A percentile compares a stretch with the other conserved stretches of the same genome.
Conservation (phyloP, 1,139 yeast species). For the Candida labiduridarum region DNA sequence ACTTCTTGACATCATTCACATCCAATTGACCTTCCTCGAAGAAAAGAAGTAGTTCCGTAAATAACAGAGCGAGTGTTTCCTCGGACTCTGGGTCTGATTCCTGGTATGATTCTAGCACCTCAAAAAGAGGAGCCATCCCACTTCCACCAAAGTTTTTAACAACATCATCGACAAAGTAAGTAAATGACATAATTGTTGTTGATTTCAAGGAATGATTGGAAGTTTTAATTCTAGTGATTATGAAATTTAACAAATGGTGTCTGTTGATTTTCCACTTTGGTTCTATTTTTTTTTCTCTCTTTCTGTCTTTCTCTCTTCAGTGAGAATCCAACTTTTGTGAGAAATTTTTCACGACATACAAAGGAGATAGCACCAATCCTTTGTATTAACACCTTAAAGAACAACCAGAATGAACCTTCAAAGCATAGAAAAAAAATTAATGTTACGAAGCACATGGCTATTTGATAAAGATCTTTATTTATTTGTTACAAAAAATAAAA, state of each 20-base stretch:
- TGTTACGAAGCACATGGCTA: too few species aligned
- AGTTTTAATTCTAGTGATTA: too few species aligned
- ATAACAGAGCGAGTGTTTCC: constrained; percentile 22
- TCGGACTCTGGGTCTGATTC: constrained; percentile 20
- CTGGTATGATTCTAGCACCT: constrained; percentile 28
- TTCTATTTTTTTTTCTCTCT: background rate
- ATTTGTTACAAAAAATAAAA: background rate
- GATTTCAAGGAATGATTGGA: background rate
- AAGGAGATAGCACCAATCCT: background rate
- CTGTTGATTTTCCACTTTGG: background rate
- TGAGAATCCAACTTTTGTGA: background rate
- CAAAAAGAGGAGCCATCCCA: constrained; percentile 34
- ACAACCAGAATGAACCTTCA: too few species aligned
- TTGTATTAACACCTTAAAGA: background rate
- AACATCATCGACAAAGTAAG: constrained; percentile 33
- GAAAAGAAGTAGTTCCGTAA: constrained; percentile 41
- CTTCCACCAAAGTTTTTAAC: constrained; percentile 28
- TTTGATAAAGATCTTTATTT: too few species aligned
- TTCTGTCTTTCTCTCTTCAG: background rate
- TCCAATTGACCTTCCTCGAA: constrained; percentile 30
- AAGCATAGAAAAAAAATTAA: background rate
- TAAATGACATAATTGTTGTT: constrained; percentile 1
- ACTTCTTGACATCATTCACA: constrained; percentile 26
- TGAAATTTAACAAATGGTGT: background rate
- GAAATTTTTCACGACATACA: background rate